Conservation (phyloP, 371 early-diverging fungal species). For the Mucor sp. region DNA sequence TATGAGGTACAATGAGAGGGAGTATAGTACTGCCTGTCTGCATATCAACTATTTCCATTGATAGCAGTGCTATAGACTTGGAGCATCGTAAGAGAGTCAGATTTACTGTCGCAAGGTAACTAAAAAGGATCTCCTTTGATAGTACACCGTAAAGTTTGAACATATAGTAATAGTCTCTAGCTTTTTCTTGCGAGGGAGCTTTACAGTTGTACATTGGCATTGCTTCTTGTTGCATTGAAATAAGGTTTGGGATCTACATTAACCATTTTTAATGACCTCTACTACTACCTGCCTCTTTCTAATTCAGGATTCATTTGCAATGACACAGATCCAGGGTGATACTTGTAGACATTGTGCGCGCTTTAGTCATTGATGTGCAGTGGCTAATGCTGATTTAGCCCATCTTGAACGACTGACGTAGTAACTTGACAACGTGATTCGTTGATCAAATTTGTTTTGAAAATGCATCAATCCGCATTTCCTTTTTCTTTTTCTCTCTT, state of each 20-base stretch:
- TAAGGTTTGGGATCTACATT: background rate
- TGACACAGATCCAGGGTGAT: background rate
- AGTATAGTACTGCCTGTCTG: too few species aligned
- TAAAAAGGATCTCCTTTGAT: too few species aligned
- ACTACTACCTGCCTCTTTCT: background rate
- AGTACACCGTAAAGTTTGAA: too few species aligned
- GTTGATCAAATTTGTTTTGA: background rate
- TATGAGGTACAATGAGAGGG: too few species aligned
- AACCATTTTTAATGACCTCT: background rate
- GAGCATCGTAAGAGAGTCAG: too few species aligned
- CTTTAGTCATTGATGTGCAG: background rate
- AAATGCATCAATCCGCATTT: background rate
- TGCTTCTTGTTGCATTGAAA: background rate
- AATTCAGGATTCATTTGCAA: background rate
- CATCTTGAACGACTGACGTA: background rate
- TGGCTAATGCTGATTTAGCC: background rate
- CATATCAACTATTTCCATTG: too few species aligned
- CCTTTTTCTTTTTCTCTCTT: slow-evolving; percentile 3
- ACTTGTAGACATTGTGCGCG: background rate
- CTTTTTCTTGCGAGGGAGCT: too few species aligned
- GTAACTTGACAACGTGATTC: background rate
- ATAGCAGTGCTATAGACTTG: too few species aligned
- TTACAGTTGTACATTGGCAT: too few species aligned
- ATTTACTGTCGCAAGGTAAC: too few species aligned
- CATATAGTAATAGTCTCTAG: too few species aligned